Evolutionary conservation across 2,329 filamentous ascomycete genomes (phyloP), one percentile per base, ranked within the genome.

Genomic region (Claviceps sp.): DNA sequence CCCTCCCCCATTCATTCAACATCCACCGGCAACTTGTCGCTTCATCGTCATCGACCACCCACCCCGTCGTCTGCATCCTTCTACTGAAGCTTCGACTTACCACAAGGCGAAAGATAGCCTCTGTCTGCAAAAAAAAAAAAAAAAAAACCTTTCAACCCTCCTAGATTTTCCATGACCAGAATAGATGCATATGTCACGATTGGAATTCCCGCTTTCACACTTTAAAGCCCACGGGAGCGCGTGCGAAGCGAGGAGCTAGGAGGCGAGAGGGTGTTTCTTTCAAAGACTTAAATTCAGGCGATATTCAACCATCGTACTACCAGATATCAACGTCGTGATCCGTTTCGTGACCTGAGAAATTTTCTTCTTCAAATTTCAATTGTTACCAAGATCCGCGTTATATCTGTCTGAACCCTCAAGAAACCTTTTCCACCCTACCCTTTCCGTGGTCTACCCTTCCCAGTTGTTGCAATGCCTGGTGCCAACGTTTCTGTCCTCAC

Each of bases 211-310:
- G 71, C 71, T 73, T 77, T 76, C 78, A 82, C 79, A 75, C 81
- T 84, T 83, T 84, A 79, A 84, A 79, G 70, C 76, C 74, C 73
- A 82, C 79, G 80, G 77, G 77, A 80, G 74, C 72, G 76, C 74
- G 75, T 72, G 75, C 74, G 75, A 78, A 34, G 76, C 70, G 76
- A 79, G 75, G 67, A 70, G 65, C 63, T 60, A 67, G 69, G 64
- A 67, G 64, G 63, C 56, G 61, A 66, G 61, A 62, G 58, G 58
- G 54, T 59, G 49, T 56, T 46, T 51, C 57, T 56, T 46, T 51
- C 57, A 63, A 56, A 59, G 55, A 56, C 58, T 55, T 55, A 61
- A 53, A 54, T 57, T n/a, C 65, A 70, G 70, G 68, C 74, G 74
- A 77, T 78, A 68, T 72, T 79, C 77, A 78, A 79, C 74, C 70